Evolutionary conservation across 1,284 basidiomycete genomes (phyloP).

Genomic region (Apiotrichum gracile): DNA sequence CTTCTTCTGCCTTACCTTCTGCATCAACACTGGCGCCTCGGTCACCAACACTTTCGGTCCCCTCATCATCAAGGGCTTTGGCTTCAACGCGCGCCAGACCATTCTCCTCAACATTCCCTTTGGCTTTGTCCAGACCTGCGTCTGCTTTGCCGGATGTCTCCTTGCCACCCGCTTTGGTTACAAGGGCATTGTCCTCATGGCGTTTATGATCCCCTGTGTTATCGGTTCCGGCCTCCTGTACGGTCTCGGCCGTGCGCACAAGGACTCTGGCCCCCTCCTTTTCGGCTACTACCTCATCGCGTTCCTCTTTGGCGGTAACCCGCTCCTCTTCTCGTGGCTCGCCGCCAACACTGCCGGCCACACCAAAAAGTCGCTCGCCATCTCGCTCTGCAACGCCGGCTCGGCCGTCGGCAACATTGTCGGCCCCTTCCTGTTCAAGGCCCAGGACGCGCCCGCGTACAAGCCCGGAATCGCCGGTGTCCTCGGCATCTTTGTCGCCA

Average conservation of each 20-base stretch:
- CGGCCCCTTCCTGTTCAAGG: conserved; percentile 20
- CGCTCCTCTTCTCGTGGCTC: conserved; percentile 27
- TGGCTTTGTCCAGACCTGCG: conserved; percentile 26
- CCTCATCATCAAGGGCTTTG: conserved; percentile 37
- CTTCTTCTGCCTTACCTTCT: conserved; percentile 28
- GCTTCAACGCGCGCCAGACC: conserved; percentile 30
- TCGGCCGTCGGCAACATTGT: conserved; percentile 25
- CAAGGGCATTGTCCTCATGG: conserved; percentile 27
- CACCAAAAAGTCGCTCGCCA: conserved; percentile 36
- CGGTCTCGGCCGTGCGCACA: conserved; percentile 15
- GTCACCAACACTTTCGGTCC: conserved; percentile 39
- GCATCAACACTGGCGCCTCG: conserved; percentile 27
- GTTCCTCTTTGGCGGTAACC: conserved; percentile 37
- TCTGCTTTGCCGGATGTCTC: conserved; percentile 18
- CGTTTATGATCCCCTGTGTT: conserved; percentile 31
- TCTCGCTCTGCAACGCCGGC: conserved; percentile 27
- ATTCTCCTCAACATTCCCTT: conserved; percentile 43
- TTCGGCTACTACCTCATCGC: conserved; percentile 23
- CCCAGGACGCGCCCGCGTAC: conserved; percentile 23
- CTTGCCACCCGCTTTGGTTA: conserved; percentile 20
- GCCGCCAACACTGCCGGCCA: conserved; percentile 30
- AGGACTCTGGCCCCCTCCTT: conserved; percentile 11
- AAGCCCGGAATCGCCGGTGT: conserved; percentile 27
- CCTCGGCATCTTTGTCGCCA: conserved; percentile 31
- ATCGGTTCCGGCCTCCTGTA: conserved; percentile 35